A percentile compares a stretch with the other conserved stretches of the same genome.
Conservation (phyloP, 2,329 filamentous ascomycete species). For the Aspergillus carbonarius region DNA sequence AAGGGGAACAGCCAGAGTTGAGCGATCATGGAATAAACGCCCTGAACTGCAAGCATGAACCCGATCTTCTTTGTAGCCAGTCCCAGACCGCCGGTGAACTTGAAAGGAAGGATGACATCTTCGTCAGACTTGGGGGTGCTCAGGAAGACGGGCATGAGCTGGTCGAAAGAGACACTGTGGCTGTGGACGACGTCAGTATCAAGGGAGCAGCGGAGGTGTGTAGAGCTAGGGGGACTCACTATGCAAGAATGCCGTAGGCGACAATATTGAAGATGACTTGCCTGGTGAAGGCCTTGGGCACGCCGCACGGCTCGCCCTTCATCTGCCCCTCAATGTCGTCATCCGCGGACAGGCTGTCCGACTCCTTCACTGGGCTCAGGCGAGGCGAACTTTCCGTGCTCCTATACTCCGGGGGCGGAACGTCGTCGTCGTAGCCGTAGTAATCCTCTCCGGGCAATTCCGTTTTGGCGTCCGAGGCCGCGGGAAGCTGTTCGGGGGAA, state of each 20-base stretch:
- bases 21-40: slow-evolving; percentile 82
- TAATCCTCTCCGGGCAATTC: slow-evolving; percentile 31
- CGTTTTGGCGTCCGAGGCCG: slow-evolving; percentile 50
- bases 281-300: slow-evolving; percentile 70
- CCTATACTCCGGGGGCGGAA: slow-evolving; percentile 68
- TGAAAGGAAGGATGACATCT: slow-evolving; percentile 70
- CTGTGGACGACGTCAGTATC: slow-evolving; percentile 51
- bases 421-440: slow-evolving; percentile 61
- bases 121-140: slow-evolving; percentile 62
- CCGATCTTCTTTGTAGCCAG: slow-evolving; percentile 82
- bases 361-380: slow-evolving; percentile 37
- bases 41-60: slow-evolving; percentile 83
- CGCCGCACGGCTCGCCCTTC: slow-evolving; percentile 42
- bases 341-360: slow-evolving; percentile 32
- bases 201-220: neutral
- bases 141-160: slow-evolving; percentile 88
- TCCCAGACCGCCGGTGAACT: slow-evolving; percentile 83
- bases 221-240: slow-evolving; percentile 62
- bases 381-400: slow-evolving; percentile 57
- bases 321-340: slow-evolving; percentile 44
- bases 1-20: slow-evolving; percentile 82
- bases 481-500: slow-evolving; percentile 29
- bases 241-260: slow-evolving; percentile 88
- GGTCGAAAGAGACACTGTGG: slow-evolving; percentile 95
- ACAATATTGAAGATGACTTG: slow-evolving; percentile 85